Conservation (phyloP, 495 filamentous ascomycete species). For the Daldinia decipiens region DNA sequence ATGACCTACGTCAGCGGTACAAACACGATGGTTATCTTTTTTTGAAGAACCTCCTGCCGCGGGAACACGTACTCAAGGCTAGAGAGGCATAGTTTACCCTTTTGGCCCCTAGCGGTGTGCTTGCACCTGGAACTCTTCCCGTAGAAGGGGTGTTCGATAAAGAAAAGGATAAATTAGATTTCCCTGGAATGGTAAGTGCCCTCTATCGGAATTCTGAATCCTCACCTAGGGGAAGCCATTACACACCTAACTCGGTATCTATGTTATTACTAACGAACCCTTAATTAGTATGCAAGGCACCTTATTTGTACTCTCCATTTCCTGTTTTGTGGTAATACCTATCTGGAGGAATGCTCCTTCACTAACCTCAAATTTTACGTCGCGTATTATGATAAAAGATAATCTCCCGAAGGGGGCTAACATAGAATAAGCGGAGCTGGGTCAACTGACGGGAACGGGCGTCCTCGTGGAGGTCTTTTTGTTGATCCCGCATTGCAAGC, state of each 20-base stretch:
- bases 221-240: background rate
- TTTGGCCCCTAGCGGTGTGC: slow-evolving; percentile 64
- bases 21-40: slow-evolving; percentile 70
- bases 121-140: slow-evolving; percentile 55
- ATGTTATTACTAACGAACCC: background rate
- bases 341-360: background rate
- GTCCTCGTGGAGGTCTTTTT: slow-evolving; percentile 60
- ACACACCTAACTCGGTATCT: too few relatives aligned
- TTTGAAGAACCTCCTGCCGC: slow-evolving; percentile 67
- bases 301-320: background rate
- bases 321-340: too few relatives aligned
- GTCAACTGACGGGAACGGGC: slow-evolving; percentile 55
- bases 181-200: background rate
- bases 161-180: slow-evolving; percentile 40
- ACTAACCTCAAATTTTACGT: background rate
- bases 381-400: background rate
- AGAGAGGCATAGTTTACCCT: slow-evolving; percentile 66
- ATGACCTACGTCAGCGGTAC: slow-evolving; percentile 62
- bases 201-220: background rate
- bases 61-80: slow-evolving; percentile 64
- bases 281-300: background rate
- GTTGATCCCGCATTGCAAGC: slow-evolving; percentile 66
- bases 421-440: background rate
- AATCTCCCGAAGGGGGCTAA: background rate
- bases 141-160: slow-evolving; percentile 63